phyloP scores from a whole-genome alignment of 2,329 filamentous ascomycete species.

The Stachybotrys echinatus region DNA sequence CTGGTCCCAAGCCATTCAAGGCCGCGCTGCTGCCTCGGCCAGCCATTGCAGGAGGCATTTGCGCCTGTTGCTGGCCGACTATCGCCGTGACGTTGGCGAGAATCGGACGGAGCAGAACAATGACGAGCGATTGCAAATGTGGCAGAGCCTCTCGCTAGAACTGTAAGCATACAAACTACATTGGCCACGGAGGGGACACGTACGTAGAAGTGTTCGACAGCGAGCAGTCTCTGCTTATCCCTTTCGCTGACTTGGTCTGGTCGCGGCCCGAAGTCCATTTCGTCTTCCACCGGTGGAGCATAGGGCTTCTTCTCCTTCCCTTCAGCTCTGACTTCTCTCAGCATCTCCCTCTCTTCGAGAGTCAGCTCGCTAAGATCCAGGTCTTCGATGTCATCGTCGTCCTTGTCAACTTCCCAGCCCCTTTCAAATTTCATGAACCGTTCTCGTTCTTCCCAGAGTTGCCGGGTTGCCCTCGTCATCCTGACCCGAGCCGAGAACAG shows the following conservation, averaged over 20 bases:
- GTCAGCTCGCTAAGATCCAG: slow-evolving; percentile 41
- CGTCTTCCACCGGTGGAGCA: slow-evolving; percentile 13
- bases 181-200: slow-evolving; percentile 35
- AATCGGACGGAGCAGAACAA: slow-evolving; percentile 86
- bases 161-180: background rate
- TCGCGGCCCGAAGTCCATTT: slow-evolving; percentile 42
- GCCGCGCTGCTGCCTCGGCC: slow-evolving; percentile 32
- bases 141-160: slow-evolving; percentile 67
- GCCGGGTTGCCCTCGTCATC: slow-evolving; percentile 85
- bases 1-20: slow-evolving; percentile 31
- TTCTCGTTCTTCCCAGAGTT: slow-evolving; percentile 92
- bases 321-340: slow-evolving; percentile 33
- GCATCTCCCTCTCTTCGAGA: slow-evolving; percentile 34
- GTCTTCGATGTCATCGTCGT: slow-evolving; percentile 40
- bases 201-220: slow-evolving; percentile 82
- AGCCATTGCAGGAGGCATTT: slow-evolving; percentile 37
- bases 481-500: slow-evolving; percentile 86
- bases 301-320: slow-evolving; percentile 22
- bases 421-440: slow-evolving; percentile 87
- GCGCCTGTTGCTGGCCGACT: slow-evolving; percentile 54
- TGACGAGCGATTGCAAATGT: slow-evolving; percentile 85
- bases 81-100: slow-evolving; percentile 84
- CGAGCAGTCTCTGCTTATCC: slow-evolving; percentile 59
- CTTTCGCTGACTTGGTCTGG: slow-evolving; percentile 42
- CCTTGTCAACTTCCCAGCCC: slow-evolving; percentile 65